Evolutionary conservation across 257 asterid genomes (phyloP), one percentile per base, ranked within the genome.

Genomic region (Solanum virginianum): DNA sequence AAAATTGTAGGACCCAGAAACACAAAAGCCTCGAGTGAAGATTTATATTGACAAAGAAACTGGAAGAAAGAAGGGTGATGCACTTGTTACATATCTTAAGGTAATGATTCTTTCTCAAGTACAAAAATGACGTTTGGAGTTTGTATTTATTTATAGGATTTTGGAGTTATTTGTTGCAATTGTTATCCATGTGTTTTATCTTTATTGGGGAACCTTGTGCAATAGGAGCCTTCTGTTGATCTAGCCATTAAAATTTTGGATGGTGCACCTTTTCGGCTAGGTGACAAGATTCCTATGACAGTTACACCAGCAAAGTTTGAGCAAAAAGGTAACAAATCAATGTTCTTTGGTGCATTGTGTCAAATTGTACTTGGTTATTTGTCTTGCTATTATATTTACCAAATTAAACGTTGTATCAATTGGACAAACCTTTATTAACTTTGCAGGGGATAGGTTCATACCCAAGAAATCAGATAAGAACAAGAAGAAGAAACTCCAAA

Each of bases 191-290:
- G 39, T 39, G 49, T 36, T 81, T 59, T 17, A 55, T 85, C 54
- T 80, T 84, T 82, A 63, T 16, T 79, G 29, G 65, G 18, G 22
- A 53, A 53, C 24, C 49, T 79, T 81, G 54, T 75, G 83, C 68
- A 63, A 86, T 87, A 97, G 99, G 98, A 95, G 89, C 97, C 99
- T 86, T 97, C 99, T n/a, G 99, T 97, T 84, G 96, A 86, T 86
- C 87, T 95, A 81, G 99, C 98, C 85, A 59, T 90, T 86, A 92
- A 97, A 89, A 91, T 97, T 85, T 87, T 97, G 93, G 99, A 97
- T 18, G 98, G 98, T 81, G 83, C 94, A 62, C 98, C 97, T 80
- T 90, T 97, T 2, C 90, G 98, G 88, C 94, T 93, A 24, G 95
- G 91, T 82, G 94, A 91, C 87, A 93, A 95, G 90, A 83, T 85